Conservation (phyloP, 108 stramenopile species). For the Nannochloropsis salina region DNA sequence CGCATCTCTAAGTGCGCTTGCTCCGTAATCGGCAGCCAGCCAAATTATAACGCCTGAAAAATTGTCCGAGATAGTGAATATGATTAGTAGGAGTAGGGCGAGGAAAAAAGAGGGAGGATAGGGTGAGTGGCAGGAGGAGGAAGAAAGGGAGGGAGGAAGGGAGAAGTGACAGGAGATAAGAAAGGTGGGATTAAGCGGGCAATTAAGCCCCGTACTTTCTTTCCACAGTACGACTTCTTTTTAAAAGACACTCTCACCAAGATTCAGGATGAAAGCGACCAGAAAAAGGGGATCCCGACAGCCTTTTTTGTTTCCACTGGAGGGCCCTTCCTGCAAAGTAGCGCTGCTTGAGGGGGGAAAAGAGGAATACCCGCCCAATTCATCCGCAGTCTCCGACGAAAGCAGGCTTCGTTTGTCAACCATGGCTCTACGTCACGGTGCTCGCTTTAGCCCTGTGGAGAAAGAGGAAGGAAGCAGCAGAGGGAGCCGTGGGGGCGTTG, state of each 20-base stretch:
- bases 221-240: background rate
- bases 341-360: slow-evolving; percentile 5
- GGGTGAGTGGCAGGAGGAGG: background rate
- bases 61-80: no score
- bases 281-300: slow-evolving; percentile 9
- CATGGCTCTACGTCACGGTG: background rate
- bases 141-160: background rate
- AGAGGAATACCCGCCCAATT: background rate
- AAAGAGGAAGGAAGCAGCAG: no score
- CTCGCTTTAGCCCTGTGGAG: no score
- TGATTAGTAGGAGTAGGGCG: no score
- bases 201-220: background rate
- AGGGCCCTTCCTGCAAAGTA: background rate
- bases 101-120: no score
- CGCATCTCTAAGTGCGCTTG: background rate
- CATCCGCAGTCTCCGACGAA: background rate
- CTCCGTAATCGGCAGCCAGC: background rate
- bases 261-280: slow-evolving; percentile 6
- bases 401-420: slow-evolving; percentile 11
- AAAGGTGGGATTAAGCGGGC: no score
- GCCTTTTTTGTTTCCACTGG: background rate
- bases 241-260: background rate
- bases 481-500: no score
- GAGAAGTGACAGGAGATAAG: background rate
- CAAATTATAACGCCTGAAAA: background rate